Base-by-base conservation (phyloP, 2,329 filamentous ascomycete species). In the Alternaria novae-zelandiae region DNA sequence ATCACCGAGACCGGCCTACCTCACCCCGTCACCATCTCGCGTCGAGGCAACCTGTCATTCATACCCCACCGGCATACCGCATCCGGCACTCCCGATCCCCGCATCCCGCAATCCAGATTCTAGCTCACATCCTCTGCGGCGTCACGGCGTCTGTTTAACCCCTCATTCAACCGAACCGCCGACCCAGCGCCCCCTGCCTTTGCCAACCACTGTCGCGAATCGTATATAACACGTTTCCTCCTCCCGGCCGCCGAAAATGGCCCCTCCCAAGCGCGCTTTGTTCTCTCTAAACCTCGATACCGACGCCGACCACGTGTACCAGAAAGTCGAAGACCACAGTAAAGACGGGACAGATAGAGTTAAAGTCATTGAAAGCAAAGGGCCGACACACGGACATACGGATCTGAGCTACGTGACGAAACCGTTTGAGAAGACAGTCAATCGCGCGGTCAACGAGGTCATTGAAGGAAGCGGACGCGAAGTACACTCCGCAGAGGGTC, bases 201-300 rank as follows among this genome's bases (percentile, higher is more conserved):
- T 28, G 43, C 54, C 44, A 15, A 45, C 11, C 20, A 23, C 20
- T 32, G 11, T 23, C 23, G 15, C 25, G 13, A 53, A 28, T 23
- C 46, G 4, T 30, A 49, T 66, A 58, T 70, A 71, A 59, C 62
- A 4, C 61, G 49, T 55, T 36, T 51, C 54, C 46, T 45, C 46
- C 23, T 45, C 44, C 23, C 9, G 66, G 45, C 28, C 36, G 17
- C 32, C 56, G 21, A 55, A 57, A 62, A 74, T 72, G 71, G 57
- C 65, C 51, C 62, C 71, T 28, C 71, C 73, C 10, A 78, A 78
- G 55, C 74, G 77, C 62, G 72, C 75, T 5, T 58, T 81, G 57
- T 76, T 82, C 66, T 77, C 76, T 0, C 77, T 81, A 12, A 80
- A 79, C 56, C 70, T 82, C 63, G 74, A 80, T 59, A 80, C 79